Evolutionary conservation across 179 eudicot species (phyloP), one percentile per base, ranked within the genome.

Genomic region (Beta lomatogona): DNA sequence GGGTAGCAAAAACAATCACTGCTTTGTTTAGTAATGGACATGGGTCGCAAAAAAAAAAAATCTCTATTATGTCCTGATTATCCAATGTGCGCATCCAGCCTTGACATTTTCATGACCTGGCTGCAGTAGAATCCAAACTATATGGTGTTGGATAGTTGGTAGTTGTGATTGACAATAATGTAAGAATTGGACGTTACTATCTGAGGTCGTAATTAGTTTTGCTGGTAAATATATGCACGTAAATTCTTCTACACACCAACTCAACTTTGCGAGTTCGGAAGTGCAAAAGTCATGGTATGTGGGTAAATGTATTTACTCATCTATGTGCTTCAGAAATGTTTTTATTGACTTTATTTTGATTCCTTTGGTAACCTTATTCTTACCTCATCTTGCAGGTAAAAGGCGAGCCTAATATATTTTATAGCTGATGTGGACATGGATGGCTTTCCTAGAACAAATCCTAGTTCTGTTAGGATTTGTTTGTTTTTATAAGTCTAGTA

Each of bases 241-340:
- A 74, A 94, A 94, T 85, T 97, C 98, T 48, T 97, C 93, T 64
- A 93, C 98, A 57, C 98, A 94, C 88, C 98, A 94, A 87, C 85
- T 94, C 48, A 94, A 85, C 85, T 94, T 45, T 94, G 98, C 21
- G 98, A 94, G 81, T 94, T 94, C 79, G 99, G 99, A 83, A 95
- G 99, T 83, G 99, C 98, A 28, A 95, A 95, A 92, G 96, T 95
- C 66, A 84, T 95, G 98, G 99, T 95, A 90, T 53, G 92, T 65
- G 73, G 50, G 7, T 15, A 75, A 36, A 4, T 45, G 10, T 65
- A 18, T 44, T 50, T 50, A 2, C 44, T 70, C 67, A 64, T 28
- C n/a, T 28, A 31, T 19, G 5, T 11, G 19, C 64, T 84, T 50
- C 73, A 52, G 78, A 44, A 25, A 46, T 78, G 21, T 18, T 28